phyloP scores from a whole-genome alignment of 2,329 filamentous ascomycete species.

The Malbranchea cinnamomea region DNA sequence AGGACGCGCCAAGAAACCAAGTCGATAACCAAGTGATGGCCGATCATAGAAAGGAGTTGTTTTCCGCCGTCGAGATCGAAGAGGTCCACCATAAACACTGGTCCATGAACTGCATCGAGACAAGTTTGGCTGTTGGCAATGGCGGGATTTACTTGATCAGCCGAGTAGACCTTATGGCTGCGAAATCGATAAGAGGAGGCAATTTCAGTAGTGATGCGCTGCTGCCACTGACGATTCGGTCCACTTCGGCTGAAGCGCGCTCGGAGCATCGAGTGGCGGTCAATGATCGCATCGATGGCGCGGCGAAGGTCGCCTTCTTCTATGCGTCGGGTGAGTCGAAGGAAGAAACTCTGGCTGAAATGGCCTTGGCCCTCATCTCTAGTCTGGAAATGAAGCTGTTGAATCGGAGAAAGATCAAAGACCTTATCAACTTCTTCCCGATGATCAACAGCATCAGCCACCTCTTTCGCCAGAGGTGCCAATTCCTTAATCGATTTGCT shows the following conservation, averaged over 20 bases:
- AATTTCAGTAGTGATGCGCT: slow-evolving; percentile 14
- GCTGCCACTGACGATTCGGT: slow-evolving; percentile 15
- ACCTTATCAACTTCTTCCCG: slow-evolving; percentile 9
- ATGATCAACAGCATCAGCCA: slow-evolving; percentile 18
- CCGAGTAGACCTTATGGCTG: slow-evolving; percentile 14
- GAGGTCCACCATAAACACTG: slow-evolving; percentile 16
- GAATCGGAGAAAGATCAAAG: slow-evolving; percentile 15
- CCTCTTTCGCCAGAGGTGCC: slow-evolving; percentile 17
- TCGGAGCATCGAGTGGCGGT: slow-evolving; percentile 15
- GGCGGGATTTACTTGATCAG: slow-evolving; percentile 14
- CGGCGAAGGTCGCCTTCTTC: slow-evolving; percentile 4
- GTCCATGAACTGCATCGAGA: slow-evolving; percentile 18
- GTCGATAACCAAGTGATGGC: slow-evolving; percentile 20
- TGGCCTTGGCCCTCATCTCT: slow-evolving; percentile 7
- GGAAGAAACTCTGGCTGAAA: slow-evolving; percentile 16
- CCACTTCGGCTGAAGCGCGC: slow-evolving; percentile 13
- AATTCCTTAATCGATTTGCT: slow-evolving; percentile 31
- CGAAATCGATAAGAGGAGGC: slow-evolving; percentile 20
- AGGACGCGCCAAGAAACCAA: slow-evolving; percentile 11
- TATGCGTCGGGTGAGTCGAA: slow-evolving; percentile 7
- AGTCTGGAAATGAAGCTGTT: slow-evolving; percentile 12
- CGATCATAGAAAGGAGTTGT: slow-evolving; percentile 18
- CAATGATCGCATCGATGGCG: slow-evolving; percentile 10
- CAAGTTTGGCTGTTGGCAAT: slow-evolving; percentile 19
- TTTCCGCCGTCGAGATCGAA: slow-evolving; percentile 17